phyloP scores from a whole-genome alignment of 2,329 filamentous ascomycete genomes.

The Diplodia scrobiculata region DNA sequence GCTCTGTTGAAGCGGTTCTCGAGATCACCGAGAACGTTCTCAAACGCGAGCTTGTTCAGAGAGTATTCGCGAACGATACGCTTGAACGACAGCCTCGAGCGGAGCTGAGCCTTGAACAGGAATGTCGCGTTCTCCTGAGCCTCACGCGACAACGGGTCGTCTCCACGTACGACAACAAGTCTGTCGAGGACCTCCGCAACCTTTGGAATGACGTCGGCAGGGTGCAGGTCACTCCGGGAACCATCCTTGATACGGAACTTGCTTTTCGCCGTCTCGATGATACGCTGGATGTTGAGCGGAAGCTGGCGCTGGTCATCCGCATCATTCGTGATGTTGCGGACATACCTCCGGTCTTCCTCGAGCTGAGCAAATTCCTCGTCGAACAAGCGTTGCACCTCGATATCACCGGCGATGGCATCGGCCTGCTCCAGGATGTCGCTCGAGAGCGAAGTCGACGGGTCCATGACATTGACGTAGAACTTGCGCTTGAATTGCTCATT shows the following conservation, averaged over 20 bases:
- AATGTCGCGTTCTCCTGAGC: slow-evolving; percentile 86
- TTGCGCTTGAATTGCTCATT: slow-evolving; percentile 75
- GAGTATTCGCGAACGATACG: slow-evolving; percentile 82
- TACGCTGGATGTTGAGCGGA: slow-evolving; percentile 85
- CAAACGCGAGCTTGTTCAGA: slow-evolving; percentile 86
- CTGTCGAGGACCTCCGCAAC: slow-evolving; percentile 74
- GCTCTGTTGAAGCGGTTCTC: slow-evolving; percentile 85
- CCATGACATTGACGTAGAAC: slow-evolving; percentile 87
- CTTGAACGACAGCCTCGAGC: slow-evolving; percentile 89
- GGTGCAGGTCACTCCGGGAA: slow-evolving; percentile 84
- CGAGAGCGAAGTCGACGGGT: slow-evolving; percentile 62
- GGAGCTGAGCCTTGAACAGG: slow-evolving; percentile 87
- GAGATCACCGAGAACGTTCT: slow-evolving; percentile 87
- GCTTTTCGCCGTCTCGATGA: slow-evolving; percentile 86
- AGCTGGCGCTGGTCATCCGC: slow-evolving; percentile 86
- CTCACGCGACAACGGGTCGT: slow-evolving; percentile 78
- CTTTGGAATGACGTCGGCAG: slow-evolving; percentile 79
- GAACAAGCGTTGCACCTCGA: slow-evolving; percentile 80
- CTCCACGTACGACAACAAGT: slow-evolving; percentile 82
- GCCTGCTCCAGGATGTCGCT: slow-evolving; percentile 80
- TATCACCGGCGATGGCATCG: slow-evolving; percentile 80
- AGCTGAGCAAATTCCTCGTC: slow-evolving; percentile 87
- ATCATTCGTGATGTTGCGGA: slow-evolving; percentile 67
- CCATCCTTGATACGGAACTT: slow-evolving; percentile 88
- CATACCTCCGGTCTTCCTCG: slow-evolving; percentile 68